These are phyloP conservation scores for Tulasnella sp. DNA, from an alignment of 768 basidiomycete species.

Conservation along the genomic window DNA sequence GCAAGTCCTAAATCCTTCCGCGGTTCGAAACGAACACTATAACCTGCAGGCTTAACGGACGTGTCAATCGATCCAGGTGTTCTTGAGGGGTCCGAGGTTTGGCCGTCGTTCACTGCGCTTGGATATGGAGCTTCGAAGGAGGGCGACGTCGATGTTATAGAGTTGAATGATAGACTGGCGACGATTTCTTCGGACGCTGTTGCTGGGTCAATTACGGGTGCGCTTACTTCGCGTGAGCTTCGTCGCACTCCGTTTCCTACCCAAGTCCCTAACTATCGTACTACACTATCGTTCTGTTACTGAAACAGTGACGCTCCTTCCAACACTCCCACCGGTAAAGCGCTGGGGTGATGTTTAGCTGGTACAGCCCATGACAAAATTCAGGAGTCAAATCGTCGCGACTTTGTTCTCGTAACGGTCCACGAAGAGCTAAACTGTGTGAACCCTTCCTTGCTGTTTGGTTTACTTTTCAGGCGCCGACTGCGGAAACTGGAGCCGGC, in stretches of 20 bases:
- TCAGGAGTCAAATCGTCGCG: too few species aligned
- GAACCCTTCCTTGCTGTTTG: too few species aligned
- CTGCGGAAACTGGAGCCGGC: too few species aligned
- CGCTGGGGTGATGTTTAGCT: too few species aligned
- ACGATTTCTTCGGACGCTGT: not conserved
- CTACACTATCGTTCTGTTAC: too few species aligned
- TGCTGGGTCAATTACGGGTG: not conserved
- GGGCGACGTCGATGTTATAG: conserved; percentile 1
- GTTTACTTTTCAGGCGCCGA: too few species aligned
- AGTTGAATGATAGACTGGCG: not conserved
- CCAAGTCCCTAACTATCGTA: not conserved
- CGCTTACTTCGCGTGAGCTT: not conserved
- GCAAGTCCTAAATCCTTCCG: conserved; percentile 18
- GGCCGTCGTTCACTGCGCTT: not conserved
- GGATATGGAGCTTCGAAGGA: conserved; percentile 15
- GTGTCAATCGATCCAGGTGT: not conserved
- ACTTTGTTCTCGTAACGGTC: too few species aligned
- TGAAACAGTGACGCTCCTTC: too few species aligned
- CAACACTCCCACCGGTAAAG: too few species aligned
- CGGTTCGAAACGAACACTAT: conserved; percentile 16
- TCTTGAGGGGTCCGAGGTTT: not conserved
- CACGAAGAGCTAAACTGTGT: too few species aligned
- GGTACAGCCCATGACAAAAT: too few species aligned
- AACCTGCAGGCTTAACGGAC: not conserved
- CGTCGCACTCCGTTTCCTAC: not conserved